Evolutionary conservation across 139 green algal genomes (phyloP), one percentile per base, ranked within the genome.

Genomic region (Nannochloris sp.): DNA sequence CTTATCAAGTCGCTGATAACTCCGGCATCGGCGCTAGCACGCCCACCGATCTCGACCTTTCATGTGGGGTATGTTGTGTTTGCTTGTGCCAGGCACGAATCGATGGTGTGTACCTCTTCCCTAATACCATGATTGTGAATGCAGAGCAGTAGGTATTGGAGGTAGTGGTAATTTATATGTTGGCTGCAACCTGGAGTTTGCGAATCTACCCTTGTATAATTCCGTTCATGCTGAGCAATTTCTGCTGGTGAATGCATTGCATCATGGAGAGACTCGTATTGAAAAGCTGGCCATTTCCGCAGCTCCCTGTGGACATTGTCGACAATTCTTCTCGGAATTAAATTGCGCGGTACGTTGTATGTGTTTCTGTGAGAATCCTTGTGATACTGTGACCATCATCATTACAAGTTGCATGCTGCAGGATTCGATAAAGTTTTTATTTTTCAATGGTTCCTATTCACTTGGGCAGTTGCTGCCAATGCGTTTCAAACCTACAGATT

Each of bases 171-270:
- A 65, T 12, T 56, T 95, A 3, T 96, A 94, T 57, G 62, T 95
- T 12, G 89, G 89, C 3, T 80, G 87, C 2, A 96, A 96, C 62
- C 65, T 96, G 5, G 89, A 96, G 74, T 91, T 96, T 63, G 69
- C 72, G 0, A 28, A 64, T 11, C 61, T 81, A 6, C 78, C 86
- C 0, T 79, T 96, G n/a, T 84, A 84, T 60, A 83, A 90, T 61
- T 86, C 78, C 17, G 81, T 95, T 13, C 88, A 95, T 63, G 88
- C 82, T 12, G 88, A 95, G 74, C 88, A 95, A 77, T 95, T 87
- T 43, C 58, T 92, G 26, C 33, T 92, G n/a, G 57, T 79, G 29
- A 92, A 91, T 59, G 79, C 80, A 30, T 20, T 85, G 11, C 56
- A 75, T 43, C 75, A 87, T 55, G 68, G 71, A 8, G 87, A 92